A percentile compares a stretch with the other conserved stretches of the same genome.
phyloP scores from a whole-genome alignment of 805 yeast species.

The Wickerhamiella brachini region DNA sequence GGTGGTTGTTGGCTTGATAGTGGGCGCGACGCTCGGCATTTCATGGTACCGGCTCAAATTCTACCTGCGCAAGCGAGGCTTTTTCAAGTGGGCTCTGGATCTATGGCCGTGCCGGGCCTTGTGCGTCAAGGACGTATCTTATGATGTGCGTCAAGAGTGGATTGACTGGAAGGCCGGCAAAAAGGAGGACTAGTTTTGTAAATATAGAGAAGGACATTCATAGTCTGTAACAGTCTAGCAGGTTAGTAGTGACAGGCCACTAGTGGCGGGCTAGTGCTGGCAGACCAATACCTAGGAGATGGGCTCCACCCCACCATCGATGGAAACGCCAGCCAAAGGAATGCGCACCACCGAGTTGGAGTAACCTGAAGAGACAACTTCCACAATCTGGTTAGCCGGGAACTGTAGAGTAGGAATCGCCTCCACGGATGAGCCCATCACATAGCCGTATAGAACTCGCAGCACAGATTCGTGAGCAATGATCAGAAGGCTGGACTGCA shows the following conservation, averaged over 20 bases:
- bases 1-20: slow-evolving; percentile 53
- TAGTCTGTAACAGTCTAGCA: too few relatives aligned
- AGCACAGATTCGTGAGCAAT: slow-evolving; percentile 89
- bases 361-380: slow-evolving; percentile 33
- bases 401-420: slow-evolving; percentile 76
- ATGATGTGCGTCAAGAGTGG: slow-evolving; percentile 24
- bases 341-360: slow-evolving; percentile 15
- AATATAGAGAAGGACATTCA: background rate
- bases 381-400: slow-evolving; percentile 71
- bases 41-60: slow-evolving; percentile 40
- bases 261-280: too few relatives aligned
- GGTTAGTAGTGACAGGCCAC: too few relatives aligned
- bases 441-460: slow-evolving; percentile 81
- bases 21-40: slow-evolving; percentile 51
- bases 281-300: background rate
- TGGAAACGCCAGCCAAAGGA: slow-evolving; percentile 14
- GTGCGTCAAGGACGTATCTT: slow-evolving; percentile 27
- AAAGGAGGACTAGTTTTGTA: background rate
- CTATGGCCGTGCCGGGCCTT: slow-evolving; percentile 38
- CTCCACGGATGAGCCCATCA: slow-evolving; percentile 79
- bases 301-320: slow-evolving; percentile 15
- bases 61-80: slow-evolving; percentile 49
- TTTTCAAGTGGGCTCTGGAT: slow-evolving; percentile 48
- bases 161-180: slow-evolving; percentile 13
- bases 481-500: slow-evolving; percentile 64